Evolutionary conservation across 1,284 basidiomycete species (phyloP), one percentile per base, ranked within the genome.

Genomic region (Mixia osmundae): DNA sequence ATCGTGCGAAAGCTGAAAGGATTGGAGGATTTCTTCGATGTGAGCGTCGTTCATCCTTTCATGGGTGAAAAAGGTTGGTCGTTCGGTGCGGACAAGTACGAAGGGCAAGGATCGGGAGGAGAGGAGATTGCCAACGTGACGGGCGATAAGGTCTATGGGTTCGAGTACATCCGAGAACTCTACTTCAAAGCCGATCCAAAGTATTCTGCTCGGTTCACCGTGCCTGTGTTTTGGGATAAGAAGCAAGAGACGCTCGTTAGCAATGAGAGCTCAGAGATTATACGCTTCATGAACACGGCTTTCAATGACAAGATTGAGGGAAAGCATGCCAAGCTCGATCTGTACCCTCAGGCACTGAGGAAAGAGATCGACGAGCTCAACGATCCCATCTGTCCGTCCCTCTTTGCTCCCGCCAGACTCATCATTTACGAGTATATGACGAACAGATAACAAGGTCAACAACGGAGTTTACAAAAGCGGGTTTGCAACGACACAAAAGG

Each of bases 141-240:
- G 9, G 57, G 52, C 11, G 83, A 91, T 55, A 69, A 72, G 2
- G 50, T 80, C 23, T 70, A 75, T 57, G 57, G 65, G 27, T 62
- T 71, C 5, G 54, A 69, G 40, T 72, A 89, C 54, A 54, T 95
- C 50, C 72, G 70, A 44, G 85, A 95, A 39, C 61, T 95, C 29
- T 97, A 95, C 59, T 59, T 76, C 44, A 70, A 66, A 41, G 77
- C 70, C 0, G 62, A 82, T 43, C 71, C 73, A 2, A 52, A 69
- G 35, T 85, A 78, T 47, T 44, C 49, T 8, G 73, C 73, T 36
- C 66, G 74, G 35, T 83, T 78, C 61, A 80, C 82, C 3, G 80
- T 87, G 2, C 87, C 89, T n/a, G 61, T 87, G 33, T 61, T 95
- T 2, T 97, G 83, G 80, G 91, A 95, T 62, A 89, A 74, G 62